Evolutionary conservation across 345 rosid genomes (phyloP), one percentile per base, ranked within the genome.

Genomic region (Boechera divaricarpa): DNA sequence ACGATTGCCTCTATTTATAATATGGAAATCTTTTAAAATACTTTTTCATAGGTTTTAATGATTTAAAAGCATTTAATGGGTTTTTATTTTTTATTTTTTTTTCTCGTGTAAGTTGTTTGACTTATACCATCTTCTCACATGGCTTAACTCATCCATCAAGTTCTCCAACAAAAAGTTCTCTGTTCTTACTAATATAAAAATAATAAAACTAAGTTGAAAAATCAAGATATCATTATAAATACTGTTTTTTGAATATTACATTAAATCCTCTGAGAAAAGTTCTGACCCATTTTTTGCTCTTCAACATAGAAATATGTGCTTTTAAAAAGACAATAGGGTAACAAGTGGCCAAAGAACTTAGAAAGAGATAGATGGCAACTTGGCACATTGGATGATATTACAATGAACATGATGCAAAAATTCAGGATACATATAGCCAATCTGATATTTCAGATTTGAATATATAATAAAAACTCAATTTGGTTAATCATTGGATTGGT

Each of bases 101-200:
- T 44, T 39, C n/a, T 31, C 4, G 29, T 70, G 61, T 57, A 71
- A 77, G 55, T 77, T 72, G 67, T 65, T 71, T 77, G 81, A 72
- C 73, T 77, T 77, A 9, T 48, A 44, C 60, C 42, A 48, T 71
- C 48, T 65, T 48, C n/a, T 72, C 77, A 77, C 77, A 77, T 77
- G 77, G 66, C 59, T 74, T 66, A 64, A 77, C 73, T 77, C 68
- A 58, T 48, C 8, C 31, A 64, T 64, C 32, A 70, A 61, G 69
- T 7, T 63, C 31, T 55, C 51, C 76, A 70, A 63, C 56, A 47
- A 77, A 70, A 70, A 39, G 11, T 65, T 72, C 2, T 56, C 4
- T 71, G 48, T 71, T 71, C 61, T 47, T 77, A 15, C 28, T 13
- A 35, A 6, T 63, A 61, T 13, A 31, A 62, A 67, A 38, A 41